phyloP scores from a whole-genome alignment of 2,329 filamentous ascomycete genomes.

The Phialophora chinensis region DNA sequence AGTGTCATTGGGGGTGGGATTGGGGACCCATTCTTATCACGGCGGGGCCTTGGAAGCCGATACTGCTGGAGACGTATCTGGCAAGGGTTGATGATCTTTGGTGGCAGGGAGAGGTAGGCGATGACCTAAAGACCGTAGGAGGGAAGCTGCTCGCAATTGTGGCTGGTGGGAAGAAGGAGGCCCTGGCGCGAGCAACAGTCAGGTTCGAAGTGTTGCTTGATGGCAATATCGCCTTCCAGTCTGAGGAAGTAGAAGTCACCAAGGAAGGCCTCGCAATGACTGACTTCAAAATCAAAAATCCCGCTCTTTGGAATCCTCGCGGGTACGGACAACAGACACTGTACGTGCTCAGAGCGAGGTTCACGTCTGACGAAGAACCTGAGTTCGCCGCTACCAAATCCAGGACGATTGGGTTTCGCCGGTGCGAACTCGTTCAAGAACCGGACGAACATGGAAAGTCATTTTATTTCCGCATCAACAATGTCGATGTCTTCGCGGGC shows the following conservation, averaged over 20 bases:
- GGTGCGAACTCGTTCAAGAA: conserved; percentile 51
- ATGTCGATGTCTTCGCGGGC: conserved; percentile 69
- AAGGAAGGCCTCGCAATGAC: conserved; percentile 44
- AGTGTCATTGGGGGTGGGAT: conserved; percentile 75
- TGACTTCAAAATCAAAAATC: conserved; percentile 50
- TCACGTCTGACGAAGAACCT: conserved; percentile 45
- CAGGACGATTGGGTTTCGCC: conserved; percentile 59
- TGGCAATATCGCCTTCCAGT: conserved; percentile 47
- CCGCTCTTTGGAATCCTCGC: conserved; percentile 65
- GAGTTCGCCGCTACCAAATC: conserved; percentile 54
- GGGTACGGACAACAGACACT: conserved; percentile 64
- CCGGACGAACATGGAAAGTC: conserved; percentile 62
- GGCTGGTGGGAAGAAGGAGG: conserved; percentile 38
- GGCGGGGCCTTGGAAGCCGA: conserved; percentile 69
- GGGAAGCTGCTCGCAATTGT: conserved; percentile 49
- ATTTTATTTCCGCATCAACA: conserved; percentile 70
- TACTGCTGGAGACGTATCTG: conserved; percentile 68
- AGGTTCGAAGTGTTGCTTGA: conserved; percentile 44
- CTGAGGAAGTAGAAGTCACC: conserved; percentile 49
- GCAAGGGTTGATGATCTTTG: conserved; percentile 65
- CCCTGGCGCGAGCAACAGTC: conserved; percentile 28
- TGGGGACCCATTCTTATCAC: conserved; percentile 70
- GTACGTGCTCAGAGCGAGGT: conserved; percentile 59
- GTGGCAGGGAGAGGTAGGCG: conserved; percentile 47
- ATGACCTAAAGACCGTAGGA: conserved; percentile 49